Evolutionary conservation across 108 stramenopile genomes (phyloP), one percentile per base, ranked within the genome.

Genomic region (Parmales sp.): DNA sequence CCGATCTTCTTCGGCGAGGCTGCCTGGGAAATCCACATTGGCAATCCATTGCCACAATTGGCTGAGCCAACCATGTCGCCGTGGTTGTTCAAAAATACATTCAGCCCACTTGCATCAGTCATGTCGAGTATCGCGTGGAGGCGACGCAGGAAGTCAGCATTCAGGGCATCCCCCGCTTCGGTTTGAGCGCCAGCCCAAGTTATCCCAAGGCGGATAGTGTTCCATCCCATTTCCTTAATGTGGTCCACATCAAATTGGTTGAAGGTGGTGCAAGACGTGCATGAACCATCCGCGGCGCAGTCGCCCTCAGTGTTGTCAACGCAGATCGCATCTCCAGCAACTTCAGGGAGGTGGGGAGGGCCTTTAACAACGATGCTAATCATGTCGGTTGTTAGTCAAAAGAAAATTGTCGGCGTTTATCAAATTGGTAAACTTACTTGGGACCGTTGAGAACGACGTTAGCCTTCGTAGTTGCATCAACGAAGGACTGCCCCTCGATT

Each of bases 61-160:
- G 67, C 67, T n/a, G 67, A 44, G 44, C 67, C 51, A n/a, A 51
- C 51, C 67, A 68, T 68, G 51, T 68, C 67, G 29, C 67, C 67
- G 51, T 68, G 67, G 51, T 68, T 68, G 51, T 68, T 45, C 39
- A 68, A 19, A n/a, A 68, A 20, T 36, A 68, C 67, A 37, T 68
- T 44, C 37, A 68, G 20, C 3, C 67, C 67, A n/a, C 19, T 68
- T 34, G 22, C 23, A 22, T 68, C 67, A 5, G 67, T 68, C 18
- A 68, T 44, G 48, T 68, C 41, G 51, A 68, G 67, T 36, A 68
- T 68, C 23, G 20, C 51, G 51, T 68, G 67, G 48, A 68, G 51
- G 5, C 67, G 48, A 36, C 48, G 22, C 36, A 68, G 20, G 51
- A 68, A 68, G n/a, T 7, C 67, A n/a, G 67, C 25, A 37, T 68